A percentile compares a stretch with the other conserved stretches of the same genome.
Evolutionary conservation across 2,329 filamentous ascomycete genomes (phyloP).

Genomic region (Tolypocladium tundrense): DNA sequence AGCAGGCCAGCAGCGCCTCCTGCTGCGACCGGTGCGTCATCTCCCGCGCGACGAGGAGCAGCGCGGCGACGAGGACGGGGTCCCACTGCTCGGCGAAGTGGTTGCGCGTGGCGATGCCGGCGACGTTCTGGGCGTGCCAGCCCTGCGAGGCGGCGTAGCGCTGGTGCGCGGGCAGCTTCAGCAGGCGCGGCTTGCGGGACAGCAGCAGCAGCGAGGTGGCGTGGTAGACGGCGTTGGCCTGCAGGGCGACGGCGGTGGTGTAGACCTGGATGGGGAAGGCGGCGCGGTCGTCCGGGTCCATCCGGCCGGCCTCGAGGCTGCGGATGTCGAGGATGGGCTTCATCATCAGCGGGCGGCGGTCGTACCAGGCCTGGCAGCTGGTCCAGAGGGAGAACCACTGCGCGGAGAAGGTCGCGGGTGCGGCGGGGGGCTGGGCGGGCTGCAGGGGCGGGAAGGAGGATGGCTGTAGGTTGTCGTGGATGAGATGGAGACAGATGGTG

Average conservation of each 20-base stretch:
- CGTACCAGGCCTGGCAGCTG: neutral
- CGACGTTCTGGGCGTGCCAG: neutral
- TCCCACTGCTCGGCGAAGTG: neutral
- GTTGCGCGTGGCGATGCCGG: neutral
- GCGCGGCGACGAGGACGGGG: neutral
- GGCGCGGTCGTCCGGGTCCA: neutral
- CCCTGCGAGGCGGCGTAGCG: neutral
- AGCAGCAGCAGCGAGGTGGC: neutral
- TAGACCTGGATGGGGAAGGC: neutral
- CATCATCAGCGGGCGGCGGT: neutral
- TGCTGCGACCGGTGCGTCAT: constrained; percentile 18
- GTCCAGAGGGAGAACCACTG: neutral
- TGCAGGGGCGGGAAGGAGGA: neutral
- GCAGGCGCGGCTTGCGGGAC: neutral
- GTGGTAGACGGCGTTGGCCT: neutral
- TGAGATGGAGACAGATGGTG: neutral
- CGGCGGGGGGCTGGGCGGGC: neutral
- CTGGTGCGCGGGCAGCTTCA: neutral
- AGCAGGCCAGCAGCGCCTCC: constrained; percentile 9
- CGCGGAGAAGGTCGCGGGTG: neutral
- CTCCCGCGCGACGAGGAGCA: neutral
- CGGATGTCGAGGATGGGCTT: neutral
- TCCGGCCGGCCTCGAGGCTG: neutral
- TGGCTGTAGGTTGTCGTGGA: neutral
- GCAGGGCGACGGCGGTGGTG: neutral